Base-by-base conservation (phyloP, 2,329 filamentous ascomycete genomes). In the Phialophora macrospora region DNA sequence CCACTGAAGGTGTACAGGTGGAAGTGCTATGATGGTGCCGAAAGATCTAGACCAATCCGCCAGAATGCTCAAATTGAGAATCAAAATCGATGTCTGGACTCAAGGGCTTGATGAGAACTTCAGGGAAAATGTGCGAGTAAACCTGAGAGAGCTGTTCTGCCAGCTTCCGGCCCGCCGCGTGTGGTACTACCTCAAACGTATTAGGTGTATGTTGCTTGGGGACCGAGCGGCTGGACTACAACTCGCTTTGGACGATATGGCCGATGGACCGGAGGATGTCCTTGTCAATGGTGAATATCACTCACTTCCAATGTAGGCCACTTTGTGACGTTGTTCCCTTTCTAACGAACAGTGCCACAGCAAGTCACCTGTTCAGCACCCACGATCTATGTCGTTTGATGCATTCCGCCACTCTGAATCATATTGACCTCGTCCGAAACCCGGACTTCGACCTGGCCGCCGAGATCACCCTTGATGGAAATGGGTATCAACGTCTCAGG, bases 21-120 rank as follows among this genome's bases (percentile, higher is more conserved):
- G 48, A 51, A 51, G 48, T 24, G 48, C 48, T 14, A 12, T n/a
- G 5, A 51, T 20, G 11, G 8, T 51, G 48, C 48, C 48, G 5
- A 51, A 51, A 24, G 49, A 54, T 12, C 22, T 54, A 12, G 49
- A 51, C 22, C 48, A 24, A 51, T 20, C 48, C 14, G 48, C 48
- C 22, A 51, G 26, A 24, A 51, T 51, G 48, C n/a, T 51, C 17
- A 51, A 51, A 2, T 22, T 51, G 48, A n/a, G 48, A 51, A 51
- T 51, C 48, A 51, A 51, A 24, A 51, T 51, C 48, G 22, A 51
- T 20, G 48, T 51, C 48, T 51, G 48, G 48, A 51, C 48, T 24
- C 6, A 26, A 51, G 48, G 49, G 12, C 49, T 54, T 54, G 49
- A 54, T 24, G 49, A 54, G 22, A 14, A 12, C 12, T 54, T 54